Evolutionary conservation across 148 eudicot species (phyloP), one percentile per base, ranked within the genome.

Genomic region (Tetragonia tetragonoides): DNA sequence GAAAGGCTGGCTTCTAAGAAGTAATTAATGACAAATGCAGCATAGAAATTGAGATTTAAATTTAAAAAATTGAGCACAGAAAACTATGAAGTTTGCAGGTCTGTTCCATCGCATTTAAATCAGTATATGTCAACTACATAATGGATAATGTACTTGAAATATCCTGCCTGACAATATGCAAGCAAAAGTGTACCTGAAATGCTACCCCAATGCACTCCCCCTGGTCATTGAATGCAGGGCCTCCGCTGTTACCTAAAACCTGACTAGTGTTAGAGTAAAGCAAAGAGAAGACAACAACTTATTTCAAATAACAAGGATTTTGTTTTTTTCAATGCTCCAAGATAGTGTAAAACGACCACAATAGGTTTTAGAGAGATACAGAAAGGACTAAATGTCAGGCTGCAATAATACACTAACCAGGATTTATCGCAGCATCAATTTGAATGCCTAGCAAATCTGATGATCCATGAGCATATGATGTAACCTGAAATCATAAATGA

Each of bases 171-270:
- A 3, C 12, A n/a, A 69, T 46, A 69, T 69, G 16, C 4, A 23
- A 42, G 11, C n/a, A 38, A 47, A 71, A 8, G 42, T 60, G 41
- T 91, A 95, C 99, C 99, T 95, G 99, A 88, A 95, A 95, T 11
- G 99, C 99, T 77, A 95, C 92, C 41, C 99, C 99, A 70, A 95
- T 90, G 90, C 99, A 95, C 81, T 95, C 94, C 75, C 97, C 97
- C 78, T 87, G 88, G 76, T 89, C 97, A 79, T 93, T 95, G 83
- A 95, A 95, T 76, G 99, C 99, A 88, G 99, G 99, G 68, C 99
- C 99, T 28, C 99, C 99, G 66, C 99, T 95, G 85, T 95, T 95
- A 76, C 99, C 99, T 95, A 85, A 78, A 85, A 78, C 34, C 21
- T 17, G 38, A 67, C 66, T 66, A 78, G 68, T 73, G 78, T 77